phyloP scores from a whole-genome alignment of 495 filamentous ascomycete genomes.

The Aspergillus biplanus region DNA sequence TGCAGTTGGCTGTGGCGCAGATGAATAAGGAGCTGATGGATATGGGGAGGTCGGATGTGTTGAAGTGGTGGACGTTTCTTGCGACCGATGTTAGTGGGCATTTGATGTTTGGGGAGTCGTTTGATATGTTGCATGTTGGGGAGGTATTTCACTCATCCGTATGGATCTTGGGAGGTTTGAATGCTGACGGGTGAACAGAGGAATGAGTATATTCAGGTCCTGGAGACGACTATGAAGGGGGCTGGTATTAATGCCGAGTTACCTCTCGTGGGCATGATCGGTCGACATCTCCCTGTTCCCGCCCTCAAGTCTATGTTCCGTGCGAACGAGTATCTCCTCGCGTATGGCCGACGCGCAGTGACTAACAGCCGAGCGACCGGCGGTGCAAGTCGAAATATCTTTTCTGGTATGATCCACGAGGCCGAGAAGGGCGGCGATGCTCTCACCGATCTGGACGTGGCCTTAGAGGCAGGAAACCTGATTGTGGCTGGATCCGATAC shows the following conservation, averaged over 20 bases:
- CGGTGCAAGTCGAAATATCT: slow-evolving; percentile 12
- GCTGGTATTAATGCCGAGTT: slow-evolving; percentile 21
- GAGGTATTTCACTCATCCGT: slow-evolving; percentile 25
- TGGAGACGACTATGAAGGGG: slow-evolving; percentile 25
- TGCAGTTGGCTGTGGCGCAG: slow-evolving; percentile 33
- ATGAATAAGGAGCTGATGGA: slow-evolving; percentile 19
- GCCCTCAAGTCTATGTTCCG: slow-evolving; percentile 27
- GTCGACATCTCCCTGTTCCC: slow-evolving; percentile 18
- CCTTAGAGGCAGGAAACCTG: slow-evolving; percentile 35
- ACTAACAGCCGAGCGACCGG: slow-evolving; percentile 15
- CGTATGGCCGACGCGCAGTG: slow-evolving; percentile 15
- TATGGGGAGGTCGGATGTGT: slow-evolving; percentile 25
- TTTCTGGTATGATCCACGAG: slow-evolving; percentile 34
- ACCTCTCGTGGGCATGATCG: slow-evolving; percentile 24
- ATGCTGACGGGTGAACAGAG: slow-evolving; percentile 20
- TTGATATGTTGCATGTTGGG: slow-evolving; percentile 48
- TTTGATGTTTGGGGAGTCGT: slow-evolving; percentile 55
- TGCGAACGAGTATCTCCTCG: slow-evolving; percentile 14
- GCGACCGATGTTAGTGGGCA: slow-evolving; percentile 50
- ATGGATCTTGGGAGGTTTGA: too few species aligned
- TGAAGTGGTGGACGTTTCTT: slow-evolving; percentile 54
- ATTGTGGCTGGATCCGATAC: slow-evolving; percentile 52
- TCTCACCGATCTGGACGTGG: slow-evolving; percentile 37
- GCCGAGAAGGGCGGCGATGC: slow-evolving; percentile 32
- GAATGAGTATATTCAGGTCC: slow-evolving; percentile 35